Evolutionary conservation across 139 green algal species (phyloP), one percentile per base, ranked within the genome.

Genomic region (Helicosporidium sp.): DNA sequence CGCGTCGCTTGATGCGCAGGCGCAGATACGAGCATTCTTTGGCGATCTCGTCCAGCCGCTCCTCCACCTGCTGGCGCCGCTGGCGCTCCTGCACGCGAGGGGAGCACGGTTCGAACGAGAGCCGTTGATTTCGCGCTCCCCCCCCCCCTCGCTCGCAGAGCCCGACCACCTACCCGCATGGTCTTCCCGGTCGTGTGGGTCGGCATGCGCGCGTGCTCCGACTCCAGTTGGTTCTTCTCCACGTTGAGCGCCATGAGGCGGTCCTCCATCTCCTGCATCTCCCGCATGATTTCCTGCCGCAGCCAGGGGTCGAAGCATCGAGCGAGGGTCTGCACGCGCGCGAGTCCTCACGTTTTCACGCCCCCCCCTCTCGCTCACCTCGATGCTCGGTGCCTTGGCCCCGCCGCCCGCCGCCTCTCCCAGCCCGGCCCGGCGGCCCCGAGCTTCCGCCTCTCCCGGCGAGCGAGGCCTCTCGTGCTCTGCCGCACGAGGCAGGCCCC

Each of bases 201-300:
- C 17, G 23, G 26, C 7, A 52, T 43, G 23, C 29, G 34, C 7
- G 51, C 31, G 19, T 62, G 43, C 43, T 70, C 52, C 27, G 42
- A 41, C 2, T 44, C 19, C 27, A 70, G 51, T 23, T 5, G 16
- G 13, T 48, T 60, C 19, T 56, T 57, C 43, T 70, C 62, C 16
- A 58, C 41, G 45, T 69, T 69, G 43, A 63, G 27, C 40, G 50
- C 34, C 27, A 37, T 17, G 25, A 45, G 33, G 18, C 5, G 26
- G 8, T 6, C 26, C 5, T 45, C 17, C 25, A 54, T 5, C 1
- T 26, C 7, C 4, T 22, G 6, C 17, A 17, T 26, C 3, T 10
- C 16, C 48, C 16, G 18, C 25, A 46, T 6, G 2, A 31, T 34
- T 35, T 1, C 4, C 40, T 37, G 10, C 31, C 31, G 31, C 31